Evolutionary conservation across 495 filamentous ascomycete genomes (phyloP), one percentile per base, ranked within the genome.

Genomic region (Lasiosphaeria hispida): DNA sequence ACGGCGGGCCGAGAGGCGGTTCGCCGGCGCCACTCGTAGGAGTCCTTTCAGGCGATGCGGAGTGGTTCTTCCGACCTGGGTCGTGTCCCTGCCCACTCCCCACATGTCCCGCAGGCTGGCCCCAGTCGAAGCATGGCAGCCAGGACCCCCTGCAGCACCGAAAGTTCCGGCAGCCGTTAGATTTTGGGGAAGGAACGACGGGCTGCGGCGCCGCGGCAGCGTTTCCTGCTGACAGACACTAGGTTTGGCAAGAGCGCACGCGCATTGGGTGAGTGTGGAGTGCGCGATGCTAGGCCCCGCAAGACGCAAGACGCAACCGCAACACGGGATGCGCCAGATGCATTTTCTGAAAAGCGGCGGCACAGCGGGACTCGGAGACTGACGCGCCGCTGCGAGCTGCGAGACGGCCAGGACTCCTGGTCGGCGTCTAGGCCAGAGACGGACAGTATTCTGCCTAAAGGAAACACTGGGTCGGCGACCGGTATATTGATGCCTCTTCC

Each of bases 41-140:
- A n/a, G n/a, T n/a, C 60, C 19, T 53, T 65, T 61, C 67, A 66
- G 67, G 69, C 66, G 67, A 70, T 65, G 67, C 69, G 69, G 69
- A 72, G 67, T 62, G 50, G 63, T 58, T 47, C 52, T 72, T 70
- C 69, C 69, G 69, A 62, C 45, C 43, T 17, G 18, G 1, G 23
- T 30, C 23, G 23, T 5, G 23, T n/a, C 51, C 37, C 42, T 41
- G 23, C 11, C 14, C 33, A 17, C 9, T 33, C 49, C 61, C 60
- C 60, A 60, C 63, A 30, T 5, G 23, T 30, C 23, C 23, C 2
- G 2, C 2, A 30, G 23, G 23, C 5, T 30, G 5, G 2, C 23
- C 23, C 23, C 23, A 30, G 23, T 30, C 23, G 23, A 2, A 30
- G 23, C 23, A 5, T 30, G 23, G 23, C 23, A 30, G 23, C 23